Base-by-base conservation (phyloP, 768 basidiomycete genomes). In the Agaricus subrufescens region DNA sequence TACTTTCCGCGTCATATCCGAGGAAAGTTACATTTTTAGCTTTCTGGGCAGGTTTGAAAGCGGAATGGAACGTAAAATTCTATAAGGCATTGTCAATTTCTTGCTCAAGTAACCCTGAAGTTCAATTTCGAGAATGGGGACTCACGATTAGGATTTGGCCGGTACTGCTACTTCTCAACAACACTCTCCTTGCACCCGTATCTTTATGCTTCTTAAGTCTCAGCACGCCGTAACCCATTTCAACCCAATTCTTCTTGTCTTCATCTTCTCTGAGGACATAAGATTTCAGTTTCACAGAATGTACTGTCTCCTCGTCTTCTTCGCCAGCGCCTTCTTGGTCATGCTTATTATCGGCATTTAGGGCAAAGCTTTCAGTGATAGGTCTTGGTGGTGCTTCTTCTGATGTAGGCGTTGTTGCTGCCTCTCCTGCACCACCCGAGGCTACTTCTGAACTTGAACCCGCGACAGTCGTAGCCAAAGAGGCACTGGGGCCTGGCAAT, bases 311-410 rank as follows among this genome's bases (percentile, higher is more conserved):
- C 64, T 93, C 91, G 40, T 86, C 78, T 65, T 93, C 87, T 70
- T 93, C 91, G 29, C 91, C 91, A 62, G 85, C 85, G 10, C 91
- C 89, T 58, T 89, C 88, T 52, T 74, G 74, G 60, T 89, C 88
- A 59, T 86, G 82, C n/a, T 71, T 70, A 53, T 71, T 71, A 19
- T 50, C 55, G 1, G 54, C 58, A 14, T 58, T 54, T 12, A 57
- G 15, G 1, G 52, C 14, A 19, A 53, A 54, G 42, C 54, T 57
- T 11, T 58, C 55, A 8, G 57, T 31, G 15, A n/a, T 42, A 15
- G 31, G 44, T 44, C 45, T 50, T 23, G 44, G 45, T 3, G 55
- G 42, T 6, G 15, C 12, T 1, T 50, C 56, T 51, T 57, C 54
- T 58, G 63, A 34, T 11, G 34, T 34, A 11, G 34, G 34, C 7